Evolutionary conservation across 345 rosid genomes (phyloP), one percentile per base, ranked within the genome.

Genomic region (Murraya koenigii): DNA sequence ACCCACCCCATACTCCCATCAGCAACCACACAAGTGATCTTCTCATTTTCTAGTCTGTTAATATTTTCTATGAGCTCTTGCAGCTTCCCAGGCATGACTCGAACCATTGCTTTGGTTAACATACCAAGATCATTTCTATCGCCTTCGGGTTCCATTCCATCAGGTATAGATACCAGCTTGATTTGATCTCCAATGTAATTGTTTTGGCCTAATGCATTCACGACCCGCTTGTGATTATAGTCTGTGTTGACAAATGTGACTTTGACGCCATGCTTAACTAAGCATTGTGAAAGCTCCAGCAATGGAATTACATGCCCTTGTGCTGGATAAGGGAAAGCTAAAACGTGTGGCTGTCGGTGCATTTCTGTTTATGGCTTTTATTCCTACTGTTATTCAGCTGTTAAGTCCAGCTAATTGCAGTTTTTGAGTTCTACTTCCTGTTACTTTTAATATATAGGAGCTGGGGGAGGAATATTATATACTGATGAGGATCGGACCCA

Each of bases 1-100:
- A 77, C 80, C 83, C 80, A 76, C 32, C 73, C 71, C 28, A 71
- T 56, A 56, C 5, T 19, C 17, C 7, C 32, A 66, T 80, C 77
- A 20, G 63, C 26, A 23, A 76, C 10, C 22, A 76, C 3, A 49
- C 77, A 80, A 14, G 33, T 39, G 64, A 76, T 56, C 54, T 58
- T 36, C 11, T 80, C 65, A 2, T 8, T 26, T 17, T 64, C 79
- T 6, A 15, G 28, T 61, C 28, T 9, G 11, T 63, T 63, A 30
- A 64, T 63, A 22, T 38, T 17, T 38, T 39, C 66, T 22, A 78
- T 71, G 14, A 74, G 23, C 25, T 74, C 71, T n/a, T 67, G 49
- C 3, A 67, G 71, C 71, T 67, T 38, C 41, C 17, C 32, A 9
- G 71, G 71, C 71, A 67, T 67, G 41, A 41, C 54, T 14, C 41